Evolutionary conservation across 306 rosid species (phyloP), one percentile per base, ranked within the genome.

Genomic region (Lathyrus aphaca): DNA sequence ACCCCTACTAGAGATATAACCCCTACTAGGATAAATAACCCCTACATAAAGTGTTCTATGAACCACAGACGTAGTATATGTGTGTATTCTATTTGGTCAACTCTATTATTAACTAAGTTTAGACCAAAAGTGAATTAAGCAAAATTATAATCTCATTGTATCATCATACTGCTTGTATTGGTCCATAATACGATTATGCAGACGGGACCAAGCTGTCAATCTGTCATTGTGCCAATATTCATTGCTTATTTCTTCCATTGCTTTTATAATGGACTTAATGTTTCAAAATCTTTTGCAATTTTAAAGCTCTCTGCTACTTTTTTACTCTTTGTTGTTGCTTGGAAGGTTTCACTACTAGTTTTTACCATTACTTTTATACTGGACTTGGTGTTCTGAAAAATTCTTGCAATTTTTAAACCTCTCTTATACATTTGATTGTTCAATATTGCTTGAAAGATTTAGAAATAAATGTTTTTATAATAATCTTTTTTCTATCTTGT

Each of bases 401-500:
- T 23, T 40, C 27, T 67, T 38, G 56, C 58, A 45, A 23, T 18
- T 74, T 42, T 54, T 27, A 54, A 30, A 10, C 73, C 18, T 69
- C 51, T 61, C 13, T 48, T 66, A 42, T 61, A 25, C 45, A 3
- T 64, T 39, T 46, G 32, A 56, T 50, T 71, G 48, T 62, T 18
- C 40, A 61, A 37, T 49, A 39, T 66, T 67, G 18, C 53, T 29
- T 51, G 37, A 56, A 18, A 67, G 40, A 67, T 30, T 64, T 21
- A n/a, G 5, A n/a, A n/a, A n/a, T n/a, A n/a, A n/a, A n/a, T n/a
- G n/a, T n/a, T n/a, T n/a, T 32, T 13, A 48, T 73, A 42, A 48
- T 59, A 3, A 27, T 64, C 72, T n/a, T n/a, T n/a, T 56, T 14
- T 78, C 9, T 67, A 29, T 73, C 79, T 58, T 75, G 56, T 77